Base-by-base conservation (phyloP, 2,329 filamentous ascomycete species). In the Pseudocercospora eumusae region DNA sequence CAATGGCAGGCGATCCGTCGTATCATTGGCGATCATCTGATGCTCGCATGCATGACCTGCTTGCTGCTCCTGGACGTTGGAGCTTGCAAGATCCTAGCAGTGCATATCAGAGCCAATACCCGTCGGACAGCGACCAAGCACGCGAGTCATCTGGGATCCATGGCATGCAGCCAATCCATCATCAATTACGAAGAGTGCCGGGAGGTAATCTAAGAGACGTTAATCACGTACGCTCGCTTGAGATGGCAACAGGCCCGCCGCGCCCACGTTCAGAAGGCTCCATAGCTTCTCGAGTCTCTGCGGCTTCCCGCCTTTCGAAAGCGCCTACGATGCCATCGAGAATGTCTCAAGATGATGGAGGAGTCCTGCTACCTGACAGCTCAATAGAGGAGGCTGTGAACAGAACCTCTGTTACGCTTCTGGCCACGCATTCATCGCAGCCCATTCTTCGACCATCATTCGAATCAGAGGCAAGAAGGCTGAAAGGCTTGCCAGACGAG, bases 391-490 rank as follows among this genome's bases (percentile, higher is more conserved):
- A 57, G 8, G 62, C 59, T 45, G 57, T 62, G 45, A 66, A 64
- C 28, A 73, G 65, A 45, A 62, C 64, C 6, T 70, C 72, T 10
- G 63, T 80, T 0, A 78, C 78, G 4, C 68, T 82, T 15, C 74
- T 82, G 1, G 75, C 80, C 53, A 84, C 82, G 1, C 81, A 83
- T 65, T 84, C 83, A 2, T 84, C 84, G 2, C 82, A 84, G 63
- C 81, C 84, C 1, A 78, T 80, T 57, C 64, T 86, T 18, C 78
- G 84, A 49, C 82, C 83, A 1, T 97, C 93, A 0, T 97, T 98
- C 69, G 92, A 98, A 75, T 88, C 85, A 2, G 92, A 96, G 70
- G 91, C 96, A 0, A 88, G 93, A 62, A 91, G 91, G 69, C 85
- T 99, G 58, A 91, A 93, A 1, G 88, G 90, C 59, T 91, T 98